A percentile compares a stretch with the other conserved stretches of the same genome.
phyloP scores from a whole-genome alignment of 805 yeast genomes.

The Wickerhamomyces chaumierensis region DNA sequence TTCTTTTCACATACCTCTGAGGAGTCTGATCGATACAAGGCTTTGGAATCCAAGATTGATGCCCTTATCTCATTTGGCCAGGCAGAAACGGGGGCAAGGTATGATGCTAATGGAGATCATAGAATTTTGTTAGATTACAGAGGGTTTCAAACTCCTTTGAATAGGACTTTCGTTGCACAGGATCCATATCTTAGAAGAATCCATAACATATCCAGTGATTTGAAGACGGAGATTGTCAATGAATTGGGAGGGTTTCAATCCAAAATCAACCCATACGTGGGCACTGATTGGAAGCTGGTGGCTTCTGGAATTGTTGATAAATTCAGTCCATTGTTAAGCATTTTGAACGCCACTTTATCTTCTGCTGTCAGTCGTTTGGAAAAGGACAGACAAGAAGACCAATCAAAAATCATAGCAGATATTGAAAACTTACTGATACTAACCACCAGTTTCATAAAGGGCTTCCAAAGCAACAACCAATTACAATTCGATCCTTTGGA shows the following conservation, averaged over 20 bases:
- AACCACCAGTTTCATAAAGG: conserved; percentile 33
- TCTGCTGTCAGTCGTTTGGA: not conserved
- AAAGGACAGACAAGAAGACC: not conserved
- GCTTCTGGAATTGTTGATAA: conserved; percentile 37
- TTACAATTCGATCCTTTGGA: not conserved
- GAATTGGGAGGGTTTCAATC: conserved; percentile 23
- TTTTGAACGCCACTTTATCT: conserved; percentile 28
- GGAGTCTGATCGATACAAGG: conserved; percentile 7
- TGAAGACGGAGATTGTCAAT: conserved; percentile 24
- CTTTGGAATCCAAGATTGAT: conserved; percentile 10
- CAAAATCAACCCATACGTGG: conserved; percentile 25
- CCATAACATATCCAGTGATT: conserved; percentile 22
- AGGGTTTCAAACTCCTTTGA: conserved; percentile 40
- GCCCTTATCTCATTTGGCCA: conserved; percentile 32
- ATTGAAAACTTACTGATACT: conserved; percentile 26
- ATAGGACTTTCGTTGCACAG: conserved; percentile 35
- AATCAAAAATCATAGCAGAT: conserved; percentile 8
- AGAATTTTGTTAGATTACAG: conserved; percentile 41
- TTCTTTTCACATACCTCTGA: conserved; percentile 13
- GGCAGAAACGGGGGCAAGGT: conserved; percentile 32
- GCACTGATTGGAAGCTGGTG: conserved; percentile 46
- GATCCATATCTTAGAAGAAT: conserved; percentile 35
- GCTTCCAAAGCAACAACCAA: conserved; percentile 24
- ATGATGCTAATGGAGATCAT: conserved; percentile 32
- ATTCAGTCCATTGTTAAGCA: conserved; percentile 38